Conservation (phyloP, 208 protist genomes). For the Strigomonas culicis region DNA sequence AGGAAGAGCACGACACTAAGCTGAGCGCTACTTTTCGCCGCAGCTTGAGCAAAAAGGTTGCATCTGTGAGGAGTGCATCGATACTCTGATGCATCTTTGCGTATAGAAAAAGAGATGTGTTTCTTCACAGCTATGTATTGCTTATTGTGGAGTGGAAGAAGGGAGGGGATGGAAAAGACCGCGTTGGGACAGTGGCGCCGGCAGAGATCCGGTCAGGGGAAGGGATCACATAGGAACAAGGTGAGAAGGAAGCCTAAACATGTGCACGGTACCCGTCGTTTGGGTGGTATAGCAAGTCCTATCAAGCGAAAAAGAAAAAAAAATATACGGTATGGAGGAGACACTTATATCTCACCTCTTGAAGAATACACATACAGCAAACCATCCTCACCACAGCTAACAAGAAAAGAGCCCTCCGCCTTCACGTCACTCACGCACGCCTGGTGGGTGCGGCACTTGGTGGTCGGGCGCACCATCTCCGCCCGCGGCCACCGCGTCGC, state of each 20-base stretch:
- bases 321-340: too few species aligned
- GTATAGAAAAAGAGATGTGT: not conserved
- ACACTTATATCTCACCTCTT: too few species aligned
- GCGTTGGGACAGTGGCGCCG: not conserved
- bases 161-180: not conserved
- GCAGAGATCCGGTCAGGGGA: not conserved
- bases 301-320: not conserved
- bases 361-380: constrained; percentile 36
- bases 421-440: constrained; percentile 59
- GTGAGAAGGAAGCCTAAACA: not conserved
- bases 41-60: not conserved
- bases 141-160: constrained; percentile 4
- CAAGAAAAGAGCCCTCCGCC: constrained; percentile 53
- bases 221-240: not conserved
- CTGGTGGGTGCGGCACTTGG: constrained; percentile 45
- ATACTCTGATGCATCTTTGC: constrained; percentile 2
- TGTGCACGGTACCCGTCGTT: not conserved
- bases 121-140: not conserved
- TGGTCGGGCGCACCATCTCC: constrained; percentile 18
- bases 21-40: constrained; percentile 9
- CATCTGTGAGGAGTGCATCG: constrained; percentile 3
- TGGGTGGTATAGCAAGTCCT: not conserved
- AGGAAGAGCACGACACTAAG: not conserved
- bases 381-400: constrained; percentile 68
- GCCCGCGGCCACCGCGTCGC: constrained; percentile 17